phyloP scores from a whole-genome alignment of 2,329 filamentous ascomycete genomes.

The Claviceps africana region DNA sequence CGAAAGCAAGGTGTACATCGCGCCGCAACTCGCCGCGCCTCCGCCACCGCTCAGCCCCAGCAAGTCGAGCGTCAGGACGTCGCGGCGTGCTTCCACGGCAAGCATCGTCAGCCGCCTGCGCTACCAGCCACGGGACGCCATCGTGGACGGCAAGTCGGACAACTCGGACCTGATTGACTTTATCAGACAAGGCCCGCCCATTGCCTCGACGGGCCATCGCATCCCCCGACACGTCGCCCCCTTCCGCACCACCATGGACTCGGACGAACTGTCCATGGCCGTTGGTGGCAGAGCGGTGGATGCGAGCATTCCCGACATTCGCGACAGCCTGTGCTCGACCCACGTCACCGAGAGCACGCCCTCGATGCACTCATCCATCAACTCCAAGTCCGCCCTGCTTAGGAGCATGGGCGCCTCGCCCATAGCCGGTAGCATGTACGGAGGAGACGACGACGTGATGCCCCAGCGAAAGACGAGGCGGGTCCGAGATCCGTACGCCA shows the following conservation, averaged over 20 bases:
- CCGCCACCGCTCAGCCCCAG: conserved; percentile 16
- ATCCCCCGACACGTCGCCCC: conserved; percentile 75
- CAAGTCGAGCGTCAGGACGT: conserved; percentile 23
- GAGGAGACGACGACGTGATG: conserved; percentile 41
- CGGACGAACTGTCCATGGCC: conserved; percentile 53
- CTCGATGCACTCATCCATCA: conserved; percentile 50
- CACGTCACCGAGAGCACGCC: conserved; percentile 40
- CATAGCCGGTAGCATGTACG: conserved; percentile 24
- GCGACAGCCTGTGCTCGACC: conserved; percentile 42
- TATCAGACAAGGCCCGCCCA: conserved; percentile 72
- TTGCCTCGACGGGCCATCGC: conserved; percentile 44
- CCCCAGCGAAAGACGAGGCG: conserved; percentile 63
- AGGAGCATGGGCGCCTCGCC: conserved; percentile 24
- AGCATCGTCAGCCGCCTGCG: conserved; percentile 31
- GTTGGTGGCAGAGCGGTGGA: conserved; percentile 43
- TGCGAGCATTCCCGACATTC: conserved; percentile 40
- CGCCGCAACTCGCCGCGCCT: conserved; percentile 20
- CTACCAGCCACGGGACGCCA: conserved; percentile 59
- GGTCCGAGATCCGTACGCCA: conserved; percentile 82
- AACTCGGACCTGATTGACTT: conserved; percentile 91
- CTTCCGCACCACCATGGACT: conserved; percentile 75
- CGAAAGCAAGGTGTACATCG: conserved; percentile 22
- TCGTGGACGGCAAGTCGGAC: conserved; percentile 45
- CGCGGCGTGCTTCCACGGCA: conserved; percentile 23
- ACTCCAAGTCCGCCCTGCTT: conserved; percentile 60